phyloP scores from a whole-genome alignment of 345 rosid species.

The Populus simonii region DNA sequence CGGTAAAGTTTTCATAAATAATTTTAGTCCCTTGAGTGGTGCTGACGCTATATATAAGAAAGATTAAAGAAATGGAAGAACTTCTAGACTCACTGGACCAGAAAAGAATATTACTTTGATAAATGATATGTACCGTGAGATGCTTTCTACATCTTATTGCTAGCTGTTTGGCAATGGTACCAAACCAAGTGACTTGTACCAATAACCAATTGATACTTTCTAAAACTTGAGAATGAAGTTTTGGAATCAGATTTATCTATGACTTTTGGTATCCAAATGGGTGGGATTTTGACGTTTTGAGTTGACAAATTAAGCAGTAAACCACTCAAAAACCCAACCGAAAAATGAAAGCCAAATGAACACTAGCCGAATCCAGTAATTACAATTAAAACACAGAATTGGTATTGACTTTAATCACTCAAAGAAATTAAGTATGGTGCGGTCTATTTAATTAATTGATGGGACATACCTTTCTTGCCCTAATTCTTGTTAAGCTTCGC shows the following conservation, averaged over 20 bases:
- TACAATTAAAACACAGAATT: not conserved
- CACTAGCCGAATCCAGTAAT: not conserved
- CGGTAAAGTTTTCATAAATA: not conserved
- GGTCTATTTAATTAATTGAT: not conserved
- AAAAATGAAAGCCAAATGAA: too few relatives aligned
- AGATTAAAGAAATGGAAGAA: not conserved
- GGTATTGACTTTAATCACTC: not conserved
- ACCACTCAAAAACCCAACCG: not conserved
- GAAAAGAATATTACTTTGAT: not conserved
- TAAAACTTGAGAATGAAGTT: too few relatives aligned
- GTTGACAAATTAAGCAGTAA: not conserved
- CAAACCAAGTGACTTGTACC: not conserved
- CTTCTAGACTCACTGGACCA: not conserved
- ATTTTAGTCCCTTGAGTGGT: not conserved
- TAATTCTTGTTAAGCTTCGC: constrained; percentile 61
- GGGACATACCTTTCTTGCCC: constrained; percentile 70
- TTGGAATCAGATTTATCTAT: too few relatives aligned
- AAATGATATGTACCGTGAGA: not conserved
- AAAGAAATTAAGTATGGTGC: not conserved
- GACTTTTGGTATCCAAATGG: not conserved
- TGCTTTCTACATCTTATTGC: not conserved
- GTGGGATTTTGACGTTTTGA: not conserved
- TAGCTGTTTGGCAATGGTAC: not conserved
- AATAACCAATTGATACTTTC: too few relatives aligned
- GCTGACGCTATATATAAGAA: not conserved